Evolutionary conservation across 257 asterid species (phyloP).

Genomic region (Jasminum sambac): DNA sequence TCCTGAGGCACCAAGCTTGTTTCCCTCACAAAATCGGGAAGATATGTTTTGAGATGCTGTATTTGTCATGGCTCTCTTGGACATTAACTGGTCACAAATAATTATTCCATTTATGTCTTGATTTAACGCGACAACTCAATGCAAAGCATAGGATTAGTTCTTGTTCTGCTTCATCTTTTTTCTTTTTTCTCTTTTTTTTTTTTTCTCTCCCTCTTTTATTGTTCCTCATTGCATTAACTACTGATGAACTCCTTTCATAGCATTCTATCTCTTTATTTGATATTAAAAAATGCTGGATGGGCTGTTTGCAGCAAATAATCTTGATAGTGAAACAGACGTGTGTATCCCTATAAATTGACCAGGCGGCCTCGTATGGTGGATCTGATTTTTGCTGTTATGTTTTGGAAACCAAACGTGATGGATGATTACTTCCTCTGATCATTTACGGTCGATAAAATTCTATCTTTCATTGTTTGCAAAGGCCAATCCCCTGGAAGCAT

Average conservation of each 20-base stretch:
- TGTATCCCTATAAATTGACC: not conserved
- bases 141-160: not conserved
- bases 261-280: not conserved
- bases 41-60: not conserved
- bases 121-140: not conserved
- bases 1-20: not conserved
- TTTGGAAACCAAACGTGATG: not conserved
- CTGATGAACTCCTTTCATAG: not conserved
- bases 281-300: not conserved
- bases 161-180: too few relatives aligned
- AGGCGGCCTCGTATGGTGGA: not conserved
- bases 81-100: not conserved
- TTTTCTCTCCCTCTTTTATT: not conserved
- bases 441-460: not conserved
- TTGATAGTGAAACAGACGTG: not conserved
- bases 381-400: not conserved
- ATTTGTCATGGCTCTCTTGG: not conserved
- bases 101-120: not conserved
- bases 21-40: not conserved
- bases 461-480: not conserved
- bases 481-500: not conserved
- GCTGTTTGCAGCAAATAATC: not conserved
- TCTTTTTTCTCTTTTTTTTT: not conserved
- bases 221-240: not conserved
- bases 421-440: not conserved